Conservation (phyloP, 257 asterid species). For the Solanum phureja region DNA sequence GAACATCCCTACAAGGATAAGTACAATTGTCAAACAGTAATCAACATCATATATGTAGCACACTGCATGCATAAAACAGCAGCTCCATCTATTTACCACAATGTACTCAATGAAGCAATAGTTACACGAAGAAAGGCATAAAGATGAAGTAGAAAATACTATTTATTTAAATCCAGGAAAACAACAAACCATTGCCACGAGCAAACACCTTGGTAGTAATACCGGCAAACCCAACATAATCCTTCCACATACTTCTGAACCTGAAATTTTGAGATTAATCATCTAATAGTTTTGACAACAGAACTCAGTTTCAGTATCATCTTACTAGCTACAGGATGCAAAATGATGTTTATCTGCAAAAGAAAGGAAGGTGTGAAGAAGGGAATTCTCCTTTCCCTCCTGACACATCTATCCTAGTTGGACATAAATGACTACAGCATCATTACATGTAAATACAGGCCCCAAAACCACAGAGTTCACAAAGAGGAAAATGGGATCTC, state of each 20-base stretch:
- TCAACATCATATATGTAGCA: not conserved
- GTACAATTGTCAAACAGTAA: not conserved
- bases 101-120: not conserved
- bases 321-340: not conserved
- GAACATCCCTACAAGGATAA: not conserved
- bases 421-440: not conserved
- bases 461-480: not conserved
- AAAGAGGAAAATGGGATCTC: not conserved
- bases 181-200: slow-evolving; percentile 91
- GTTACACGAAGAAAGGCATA: not conserved
- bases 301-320: not conserved
- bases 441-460: not conserved
- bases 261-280: slow-evolving; percentile 34
- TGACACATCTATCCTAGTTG: not conserved
- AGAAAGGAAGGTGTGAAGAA: not conserved
- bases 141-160: not conserved
- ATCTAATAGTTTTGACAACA: not conserved
- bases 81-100: not conserved
- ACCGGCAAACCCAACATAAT: slow-evolving; percentile 96
- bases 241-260: slow-evolving; percentile 91
- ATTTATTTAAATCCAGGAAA: not conserved
- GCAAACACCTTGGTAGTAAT: slow-evolving; percentile 98
- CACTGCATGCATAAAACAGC: not conserved
- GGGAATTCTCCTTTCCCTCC: not conserved
- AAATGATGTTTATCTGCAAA: not conserved